Conservation (phyloP, 2,329 filamentous ascomycete genomes). For the Magnaporthiopsis poae region DNA sequence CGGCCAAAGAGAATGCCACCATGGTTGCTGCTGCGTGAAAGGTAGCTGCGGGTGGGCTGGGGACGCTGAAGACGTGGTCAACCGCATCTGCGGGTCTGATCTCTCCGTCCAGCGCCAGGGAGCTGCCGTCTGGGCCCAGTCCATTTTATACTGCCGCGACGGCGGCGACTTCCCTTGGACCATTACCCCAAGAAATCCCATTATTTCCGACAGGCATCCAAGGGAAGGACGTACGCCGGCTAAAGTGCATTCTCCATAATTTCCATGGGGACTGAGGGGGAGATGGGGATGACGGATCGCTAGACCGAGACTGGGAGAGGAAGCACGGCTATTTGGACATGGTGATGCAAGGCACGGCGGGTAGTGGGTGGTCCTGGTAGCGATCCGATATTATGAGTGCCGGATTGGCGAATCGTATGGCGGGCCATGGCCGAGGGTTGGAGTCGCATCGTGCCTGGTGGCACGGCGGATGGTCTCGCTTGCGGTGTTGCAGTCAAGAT, state of each 20-base stretch:
- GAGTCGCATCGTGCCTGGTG: neutral
- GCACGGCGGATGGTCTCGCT: neutral
- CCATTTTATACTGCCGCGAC: neutral
- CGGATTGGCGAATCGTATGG: neutral
- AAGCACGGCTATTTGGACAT: neutral
- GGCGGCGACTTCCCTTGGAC: no score
- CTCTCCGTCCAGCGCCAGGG: no score
- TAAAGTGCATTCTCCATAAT: neutral
- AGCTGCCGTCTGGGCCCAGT: neutral
- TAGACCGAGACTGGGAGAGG: neutral
- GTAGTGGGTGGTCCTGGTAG: neutral
- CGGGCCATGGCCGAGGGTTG: neutral
- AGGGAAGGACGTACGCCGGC: neutral
- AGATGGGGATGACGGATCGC: no score
- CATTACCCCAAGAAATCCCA: neutral
- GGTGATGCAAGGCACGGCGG: neutral
- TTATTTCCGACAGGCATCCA: no score
- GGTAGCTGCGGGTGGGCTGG: neutral
- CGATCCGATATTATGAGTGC: neutral
- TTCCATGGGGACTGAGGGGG: neutral
- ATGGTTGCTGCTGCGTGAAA: neutral
- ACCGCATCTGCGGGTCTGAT: neutral
- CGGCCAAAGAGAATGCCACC: conserved; percentile 1
- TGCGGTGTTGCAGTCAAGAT: neutral
- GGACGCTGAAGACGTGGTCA: neutral